Percentiles rank a stretch among this genome's conserved stretches.
These are phyloP conservation scores for Cadophora gregata DNA, from an alignment of 2,329 filamentous ascomycete species.

Conservation along the genomic window DNA sequence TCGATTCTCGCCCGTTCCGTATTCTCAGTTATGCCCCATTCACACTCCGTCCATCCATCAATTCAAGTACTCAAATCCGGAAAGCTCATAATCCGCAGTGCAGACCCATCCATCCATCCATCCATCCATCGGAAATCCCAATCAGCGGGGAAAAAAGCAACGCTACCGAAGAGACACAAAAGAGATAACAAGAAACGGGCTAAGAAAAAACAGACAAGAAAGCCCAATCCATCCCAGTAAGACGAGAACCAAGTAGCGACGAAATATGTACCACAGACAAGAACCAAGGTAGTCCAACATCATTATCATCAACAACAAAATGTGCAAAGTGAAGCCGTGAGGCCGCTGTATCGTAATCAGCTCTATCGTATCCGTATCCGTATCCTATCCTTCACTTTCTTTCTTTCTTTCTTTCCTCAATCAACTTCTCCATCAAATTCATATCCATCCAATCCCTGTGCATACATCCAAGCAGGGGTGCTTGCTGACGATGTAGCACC, in stretches of 20 bases:
- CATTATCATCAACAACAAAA: conserved; percentile 27
- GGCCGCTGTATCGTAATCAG: conserved; percentile 20
- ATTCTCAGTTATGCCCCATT: too few relatives aligned
- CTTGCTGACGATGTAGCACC: conserved; percentile 7
- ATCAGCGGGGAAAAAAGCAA: conserved; percentile 17
- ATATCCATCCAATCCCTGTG: background rate
- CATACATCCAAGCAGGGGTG: conserved; percentile 10
- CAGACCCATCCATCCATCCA: conserved; percentile 3
- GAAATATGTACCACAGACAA: conserved; percentile 22
- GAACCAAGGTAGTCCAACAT: conserved; percentile 22
- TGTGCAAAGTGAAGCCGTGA: conserved; percentile 20
- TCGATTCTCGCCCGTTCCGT: too few relatives aligned
- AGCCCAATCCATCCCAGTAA: background rate
- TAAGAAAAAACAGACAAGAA: background rate
- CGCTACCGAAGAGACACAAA: conserved; percentile 23
- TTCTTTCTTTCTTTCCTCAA: background rate
- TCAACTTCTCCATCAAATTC: conserved; percentile 10
- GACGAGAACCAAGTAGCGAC: background rate
- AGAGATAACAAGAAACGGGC: background rate
- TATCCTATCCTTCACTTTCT: conserved; percentile 9
- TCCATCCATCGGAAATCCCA: conserved; percentile 1
- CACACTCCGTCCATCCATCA: background rate
- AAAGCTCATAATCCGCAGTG: background rate
- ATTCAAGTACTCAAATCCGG: background rate
- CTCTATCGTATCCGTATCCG: conserved; percentile 17